Base-by-base conservation (phyloP, 352 stramenopile genomes). In the Globisporangium cederbergense region DNA sequence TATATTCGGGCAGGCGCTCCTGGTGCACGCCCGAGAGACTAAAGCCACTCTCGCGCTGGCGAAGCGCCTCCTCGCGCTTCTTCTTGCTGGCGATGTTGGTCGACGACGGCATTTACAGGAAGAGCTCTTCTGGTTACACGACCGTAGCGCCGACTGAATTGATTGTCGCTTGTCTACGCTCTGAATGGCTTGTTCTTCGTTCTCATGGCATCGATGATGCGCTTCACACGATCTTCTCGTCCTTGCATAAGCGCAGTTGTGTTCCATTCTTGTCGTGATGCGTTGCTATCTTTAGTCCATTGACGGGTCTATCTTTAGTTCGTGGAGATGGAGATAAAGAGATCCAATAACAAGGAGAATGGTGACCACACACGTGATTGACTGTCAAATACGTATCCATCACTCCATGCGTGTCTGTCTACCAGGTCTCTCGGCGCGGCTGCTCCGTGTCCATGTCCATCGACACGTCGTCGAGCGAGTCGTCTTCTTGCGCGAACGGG, bases 1-100 rank as follows among this genome's bases (percentile, higher is more conserved):
- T 97, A 79, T 97, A 97, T 54, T 86, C 65, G 2, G 77, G 77
- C 8, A 96, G 65, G 20, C 83, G 90, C 58, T 90, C 78, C 36
- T 89, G 83, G 57, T 90, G 81, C 20, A 82, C 75, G 6, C 77
- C 77, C 20, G 72, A 77, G 34, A 87, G 72, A 30, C 78, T 83
- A 58, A 93, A 93, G 36, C 77, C 77, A 42, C 28, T 79, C 52
- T 91, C 81, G 8, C 81, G 78, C 54, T 85, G 71, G 7, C 77
- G 75, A 2, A 89, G 71, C 20, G 69, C 63, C 14, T 83, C 73
- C 22, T 86, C 74, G 42, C 64, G 75, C 56, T 69, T 78, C 64
- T 83, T 82, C 67, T 75, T 72, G 59, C 50, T 70, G 14, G 42
- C 2, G 30, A 46, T 38, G 52, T 22, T 63, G 16, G 8, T 40